Conservation (phyloP, 2,329 filamentous ascomycete species). For the Cercospora janseana region DNA sequence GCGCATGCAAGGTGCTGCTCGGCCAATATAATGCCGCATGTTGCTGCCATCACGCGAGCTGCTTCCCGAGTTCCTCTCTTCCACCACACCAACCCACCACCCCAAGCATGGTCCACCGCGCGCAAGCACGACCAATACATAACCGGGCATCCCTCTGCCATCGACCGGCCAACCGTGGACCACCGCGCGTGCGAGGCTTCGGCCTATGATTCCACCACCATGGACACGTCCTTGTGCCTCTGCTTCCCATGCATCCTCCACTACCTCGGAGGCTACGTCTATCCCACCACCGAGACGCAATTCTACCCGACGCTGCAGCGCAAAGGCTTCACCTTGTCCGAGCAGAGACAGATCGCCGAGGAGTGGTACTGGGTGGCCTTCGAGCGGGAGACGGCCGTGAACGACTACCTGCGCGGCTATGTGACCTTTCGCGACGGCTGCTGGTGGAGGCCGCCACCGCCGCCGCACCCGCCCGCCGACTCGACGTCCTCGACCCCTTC, state of each 20-base stretch:
- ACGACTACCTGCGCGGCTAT: conserved; percentile 25
- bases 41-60: conserved; percentile 18
- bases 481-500: conserved; percentile 9
- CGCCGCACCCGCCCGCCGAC: neutral
- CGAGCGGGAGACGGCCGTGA: conserved; percentile 28
- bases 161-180: too few relatives aligned
- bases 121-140: neutral
- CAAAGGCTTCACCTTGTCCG: conserved; percentile 24
- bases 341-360: conserved; percentile 27
- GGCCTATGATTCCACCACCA: conserved; percentile 4
- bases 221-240: conserved; percentile 23
- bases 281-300: conserved; percentile 21
- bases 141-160: neutral
- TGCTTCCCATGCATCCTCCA: conserved; percentile 29
- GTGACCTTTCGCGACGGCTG: conserved; percentile 27
- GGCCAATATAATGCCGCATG: conserved; percentile 19
- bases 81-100: neutral
- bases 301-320: conserved; percentile 23
- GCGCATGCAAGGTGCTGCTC: conserved; percentile 14
- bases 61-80: conserved; percentile 5
- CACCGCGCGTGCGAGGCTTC: too few relatives aligned
- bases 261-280: conserved; percentile 28
- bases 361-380: conserved; percentile 31
- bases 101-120: neutral
- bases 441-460: conserved; percentile 23